Percentiles rank a stretch among this genome's conserved stretches.
Conservation (phyloP, 2,329 filamentous ascomycete species). For the Talaromyces sp. region DNA sequence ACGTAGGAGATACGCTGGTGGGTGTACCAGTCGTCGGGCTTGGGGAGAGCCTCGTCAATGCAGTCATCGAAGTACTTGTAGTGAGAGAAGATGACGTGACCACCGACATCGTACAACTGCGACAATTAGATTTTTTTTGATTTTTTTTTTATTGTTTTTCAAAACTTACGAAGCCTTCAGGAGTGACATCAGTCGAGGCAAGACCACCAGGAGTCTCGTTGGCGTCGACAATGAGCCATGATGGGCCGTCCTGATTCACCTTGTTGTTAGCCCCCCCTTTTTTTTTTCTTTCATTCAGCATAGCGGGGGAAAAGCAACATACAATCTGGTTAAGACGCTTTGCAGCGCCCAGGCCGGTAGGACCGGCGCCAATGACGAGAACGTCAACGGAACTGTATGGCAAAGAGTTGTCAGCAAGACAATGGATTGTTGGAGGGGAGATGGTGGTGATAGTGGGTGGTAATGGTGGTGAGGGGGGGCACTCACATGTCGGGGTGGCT, state of each 20-base stretch:
- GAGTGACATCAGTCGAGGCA: constrained; percentile 89
- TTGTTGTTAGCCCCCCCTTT: constrained; percentile 15
- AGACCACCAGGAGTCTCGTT: constrained; percentile 91
- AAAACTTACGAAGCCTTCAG: constrained; percentile 88
- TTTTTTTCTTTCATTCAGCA: neutral
- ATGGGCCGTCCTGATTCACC: constrained; percentile 70
- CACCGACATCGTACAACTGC: constrained; percentile 96
- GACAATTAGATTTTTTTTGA: constrained; percentile 1
- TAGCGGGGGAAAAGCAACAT: constrained; percentile 35
- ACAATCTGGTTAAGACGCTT: constrained; percentile 98
- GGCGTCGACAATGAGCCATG: constrained; percentile 93
- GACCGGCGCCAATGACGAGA: constrained; percentile 95
- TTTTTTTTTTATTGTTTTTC: too few species aligned
- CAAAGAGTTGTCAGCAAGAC: constrained; percentile 12
- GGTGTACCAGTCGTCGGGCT: constrained; percentile 90
- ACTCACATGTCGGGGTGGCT: constrained; percentile 43
- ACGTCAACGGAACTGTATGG: constrained; percentile 78
- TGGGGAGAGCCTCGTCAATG: constrained; percentile 92
- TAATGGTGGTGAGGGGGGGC: neutral
- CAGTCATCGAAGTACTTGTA: constrained; percentile 99
- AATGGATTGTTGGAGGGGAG: neutral
- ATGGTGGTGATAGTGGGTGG: neutral
- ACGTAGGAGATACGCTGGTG: constrained; percentile 99
- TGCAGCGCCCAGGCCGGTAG: constrained; percentile 93
- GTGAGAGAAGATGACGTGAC: constrained; percentile 98